A percentile compares a stretch with the other conserved stretches of the same genome.
Evolutionary conservation across 805 yeast genomes (phyloP).

Genomic region (Vanderwaltozyma yarrowii): DNA sequence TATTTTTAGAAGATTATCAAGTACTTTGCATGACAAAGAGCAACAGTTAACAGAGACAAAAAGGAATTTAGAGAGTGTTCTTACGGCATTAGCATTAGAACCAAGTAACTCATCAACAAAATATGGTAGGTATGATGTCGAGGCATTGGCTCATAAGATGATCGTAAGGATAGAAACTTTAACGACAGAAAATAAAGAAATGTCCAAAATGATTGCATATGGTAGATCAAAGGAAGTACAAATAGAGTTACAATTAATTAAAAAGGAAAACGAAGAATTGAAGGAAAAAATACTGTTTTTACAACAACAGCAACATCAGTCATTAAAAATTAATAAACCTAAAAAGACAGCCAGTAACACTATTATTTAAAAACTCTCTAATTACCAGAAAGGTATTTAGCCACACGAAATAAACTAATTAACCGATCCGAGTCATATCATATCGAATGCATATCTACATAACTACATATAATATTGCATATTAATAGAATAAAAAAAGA

Average conservation of each 20-base stretch:
- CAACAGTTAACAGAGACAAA: conserved; percentile 54
- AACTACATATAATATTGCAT: no score
- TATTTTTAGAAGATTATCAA: conserved; percentile 40
- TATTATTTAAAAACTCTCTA: no score
- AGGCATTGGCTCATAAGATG: conserved; percentile 66
- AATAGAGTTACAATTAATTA: conserved; percentile 54
- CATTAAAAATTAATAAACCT: not conserved
- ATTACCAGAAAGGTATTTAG: no score
- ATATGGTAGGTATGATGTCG: conserved; percentile 59
- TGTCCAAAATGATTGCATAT: conserved; percentile 60
- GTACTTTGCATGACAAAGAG: conserved; percentile 36
- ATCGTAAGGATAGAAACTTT: conserved; percentile 49
- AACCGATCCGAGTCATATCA: no score
- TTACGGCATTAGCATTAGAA: conserved; percentile 44
- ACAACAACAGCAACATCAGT: not conserved
- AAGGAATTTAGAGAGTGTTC: conserved; percentile 48
- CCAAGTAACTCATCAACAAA: conserved; percentile 38
- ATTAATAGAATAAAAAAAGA: no score
- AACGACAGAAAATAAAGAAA: conserved; percentile 57
- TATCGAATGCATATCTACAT: no score
- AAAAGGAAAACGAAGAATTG: conserved; percentile 40
- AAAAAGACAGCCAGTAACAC: no score
- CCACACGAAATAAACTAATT: no score
- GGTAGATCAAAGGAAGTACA: conserved; percentile 68
- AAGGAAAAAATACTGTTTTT: conserved; percentile 19